phyloP scores from a whole-genome alignment of 345 rosid species.

The Camelina hispida region DNA sequence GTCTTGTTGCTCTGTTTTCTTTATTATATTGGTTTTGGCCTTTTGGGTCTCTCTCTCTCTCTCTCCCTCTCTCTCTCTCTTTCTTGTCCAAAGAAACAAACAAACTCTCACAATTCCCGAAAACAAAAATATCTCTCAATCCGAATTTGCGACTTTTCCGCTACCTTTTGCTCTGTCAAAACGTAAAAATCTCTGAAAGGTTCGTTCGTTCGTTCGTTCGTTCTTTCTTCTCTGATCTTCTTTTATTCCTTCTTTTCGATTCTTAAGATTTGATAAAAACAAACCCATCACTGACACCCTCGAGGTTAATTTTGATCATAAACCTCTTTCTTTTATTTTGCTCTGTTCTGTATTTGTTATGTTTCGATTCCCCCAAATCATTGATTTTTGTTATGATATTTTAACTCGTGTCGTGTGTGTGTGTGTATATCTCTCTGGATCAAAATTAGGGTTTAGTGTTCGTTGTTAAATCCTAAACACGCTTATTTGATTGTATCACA shows the following conservation, averaged over 20 bases:
- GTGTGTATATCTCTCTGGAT: neutral
- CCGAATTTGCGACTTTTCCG: conserved; percentile 17
- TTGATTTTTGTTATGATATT: too few species aligned
- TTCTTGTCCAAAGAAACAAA: too few species aligned
- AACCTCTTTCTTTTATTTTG: neutral
- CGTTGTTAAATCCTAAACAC: neutral
- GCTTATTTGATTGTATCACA: too few species aligned
- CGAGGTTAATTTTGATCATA: neutral
- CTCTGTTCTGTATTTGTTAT: neutral
- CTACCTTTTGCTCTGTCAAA: neutral
- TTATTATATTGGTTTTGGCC: neutral
- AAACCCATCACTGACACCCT: neutral
- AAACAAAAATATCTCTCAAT: neutral
- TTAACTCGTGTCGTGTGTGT: too few species aligned
- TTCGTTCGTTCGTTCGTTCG: neutral
- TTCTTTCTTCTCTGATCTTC: neutral
- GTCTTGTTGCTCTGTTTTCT: conserved; percentile 12
- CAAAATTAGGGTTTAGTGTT: conserved; percentile 28
- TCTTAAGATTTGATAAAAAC: neutral
- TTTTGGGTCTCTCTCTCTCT: neutral
- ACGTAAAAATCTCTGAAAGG: conserved; percentile 24
- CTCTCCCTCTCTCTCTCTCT: neutral
- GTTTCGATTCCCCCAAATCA: neutral
- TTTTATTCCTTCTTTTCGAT: neutral
- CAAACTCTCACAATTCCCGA: conserved; percentile 17